Percentiles rank a stretch among this genome's conserved stretches.
phyloP scores from a whole-genome alignment of 2,329 filamentous ascomycete genomes.

The Cytospora paraplurivora region DNA sequence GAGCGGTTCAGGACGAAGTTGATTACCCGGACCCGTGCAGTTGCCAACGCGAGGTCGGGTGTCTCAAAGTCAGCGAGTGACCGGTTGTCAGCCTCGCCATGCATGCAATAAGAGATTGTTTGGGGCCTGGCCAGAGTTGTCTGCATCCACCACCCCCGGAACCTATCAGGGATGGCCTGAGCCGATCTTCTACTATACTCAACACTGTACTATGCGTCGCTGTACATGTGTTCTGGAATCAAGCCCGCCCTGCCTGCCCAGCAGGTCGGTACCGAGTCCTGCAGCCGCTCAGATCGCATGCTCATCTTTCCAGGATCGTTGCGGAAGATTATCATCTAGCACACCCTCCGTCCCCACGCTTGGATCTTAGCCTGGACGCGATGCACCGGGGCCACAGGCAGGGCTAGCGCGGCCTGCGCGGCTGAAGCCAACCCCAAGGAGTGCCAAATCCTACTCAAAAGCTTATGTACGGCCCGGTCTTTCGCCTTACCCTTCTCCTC shows the following conservation, averaged over 20 bases:
- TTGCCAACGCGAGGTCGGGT: not conserved
- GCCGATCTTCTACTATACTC: not conserved
- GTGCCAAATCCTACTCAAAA: too few species aligned
- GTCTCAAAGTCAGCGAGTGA: not conserved
- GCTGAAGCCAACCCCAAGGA: too few species aligned
- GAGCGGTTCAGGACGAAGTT: too few species aligned
- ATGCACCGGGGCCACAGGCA: too few species aligned
- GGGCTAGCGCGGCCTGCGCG: too few species aligned
- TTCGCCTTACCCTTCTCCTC: too few species aligned
- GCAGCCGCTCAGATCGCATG: not conserved
- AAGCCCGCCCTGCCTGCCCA: not conserved
- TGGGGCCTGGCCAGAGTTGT: too few species aligned
- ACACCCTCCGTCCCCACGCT: too few species aligned
- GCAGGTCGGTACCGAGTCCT: not conserved
- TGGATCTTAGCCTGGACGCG: too few species aligned
- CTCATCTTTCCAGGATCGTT: too few species aligned
- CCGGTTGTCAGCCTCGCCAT: not conserved
- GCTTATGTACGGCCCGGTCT: too few species aligned
- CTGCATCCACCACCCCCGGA: not conserved
- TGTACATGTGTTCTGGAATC: not conserved
- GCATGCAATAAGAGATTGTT: not conserved
- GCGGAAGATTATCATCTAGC: too few species aligned
- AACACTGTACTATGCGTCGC: not conserved
- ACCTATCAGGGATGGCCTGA: not conserved
- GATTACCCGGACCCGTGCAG: not conserved